Evolutionary conservation across 2,329 filamentous ascomycete genomes (phyloP).

Genomic region (Colletotrichum limetticola): DNA sequence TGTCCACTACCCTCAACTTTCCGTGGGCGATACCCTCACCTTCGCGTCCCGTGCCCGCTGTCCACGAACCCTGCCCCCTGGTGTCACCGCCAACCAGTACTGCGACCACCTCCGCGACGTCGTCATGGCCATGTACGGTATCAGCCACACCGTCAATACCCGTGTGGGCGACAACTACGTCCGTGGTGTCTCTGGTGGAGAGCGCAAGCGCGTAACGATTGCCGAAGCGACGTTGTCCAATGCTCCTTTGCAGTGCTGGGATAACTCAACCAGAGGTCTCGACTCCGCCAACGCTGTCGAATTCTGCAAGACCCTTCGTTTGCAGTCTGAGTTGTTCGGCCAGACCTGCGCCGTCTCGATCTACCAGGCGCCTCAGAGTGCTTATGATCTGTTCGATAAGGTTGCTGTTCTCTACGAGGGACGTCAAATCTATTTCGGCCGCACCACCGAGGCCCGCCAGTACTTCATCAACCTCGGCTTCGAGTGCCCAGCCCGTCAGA

Average conservation of each 20-base stretch:
- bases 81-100: constrained; percentile 52
- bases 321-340: constrained; percentile 42
- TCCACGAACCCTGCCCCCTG: constrained; percentile 58
- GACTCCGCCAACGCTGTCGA: constrained; percentile 34
- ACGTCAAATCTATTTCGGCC: constrained; percentile 74
- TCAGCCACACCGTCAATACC: constrained; percentile 64
- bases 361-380: constrained; percentile 71
- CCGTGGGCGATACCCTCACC: constrained; percentile 69
- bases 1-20: constrained; percentile 68
- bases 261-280: constrained; percentile 65
- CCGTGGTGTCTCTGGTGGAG: constrained; percentile 65
- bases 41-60: constrained; percentile 68
- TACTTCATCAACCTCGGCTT: constrained; percentile 77
- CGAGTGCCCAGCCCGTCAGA: constrained; percentile 64
- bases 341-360: constrained; percentile 48
- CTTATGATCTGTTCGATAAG: constrained; percentile 72
- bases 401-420: constrained; percentile 74
- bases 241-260: constrained; percentile 43
- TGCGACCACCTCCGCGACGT: constrained; percentile 62
- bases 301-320: constrained; percentile 41
- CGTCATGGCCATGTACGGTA: constrained; percentile 65
- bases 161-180: constrained; percentile 66
- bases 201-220: constrained; percentile 55
- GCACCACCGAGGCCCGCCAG: constrained; percentile 65
- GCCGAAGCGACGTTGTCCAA: constrained; percentile 46